Percentiles rank a stretch among this genome's conserved stretches.
Conservation (phyloP, 306 rosid species). For the Cercis canadensis region DNA sequence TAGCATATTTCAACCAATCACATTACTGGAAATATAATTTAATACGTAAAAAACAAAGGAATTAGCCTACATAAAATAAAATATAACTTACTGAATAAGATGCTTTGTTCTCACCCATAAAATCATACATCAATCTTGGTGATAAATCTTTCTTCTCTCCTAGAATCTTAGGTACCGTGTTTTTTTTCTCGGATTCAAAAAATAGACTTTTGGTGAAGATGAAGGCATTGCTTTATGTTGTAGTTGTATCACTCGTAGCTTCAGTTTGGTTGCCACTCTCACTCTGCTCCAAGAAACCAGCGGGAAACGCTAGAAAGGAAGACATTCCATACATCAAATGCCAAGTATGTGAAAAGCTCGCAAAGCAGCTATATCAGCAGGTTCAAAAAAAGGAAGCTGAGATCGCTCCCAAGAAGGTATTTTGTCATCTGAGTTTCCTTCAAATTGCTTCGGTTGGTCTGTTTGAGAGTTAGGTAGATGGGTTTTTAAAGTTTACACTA, state of each 20-base stretch:
- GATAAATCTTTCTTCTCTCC: too few species aligned
- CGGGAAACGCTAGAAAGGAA: conserved; percentile 71
- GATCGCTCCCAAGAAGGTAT: conserved; percentile 87
- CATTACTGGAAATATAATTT: conserved; percentile 26
- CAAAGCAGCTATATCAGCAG: conserved; percentile 69
- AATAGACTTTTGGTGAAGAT: conserved; percentile 41
- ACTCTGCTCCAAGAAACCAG: conserved; percentile 68
- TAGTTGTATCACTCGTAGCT: conserved; percentile 48
- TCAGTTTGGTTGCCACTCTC: conserved; percentile 61
- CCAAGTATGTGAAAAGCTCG: conserved; percentile 90
- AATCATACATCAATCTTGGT: background rate
- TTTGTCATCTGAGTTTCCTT: conserved; percentile 32
- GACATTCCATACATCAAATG: conserved; percentile 85
- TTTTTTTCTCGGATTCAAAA: conserved; percentile 7
- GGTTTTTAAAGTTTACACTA: conserved; percentile 16
- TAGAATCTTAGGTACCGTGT: conserved; percentile 10
- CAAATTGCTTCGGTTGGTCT: background rate
- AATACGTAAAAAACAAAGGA: background rate
- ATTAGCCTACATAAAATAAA: too few species aligned
- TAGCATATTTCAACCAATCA: conserved; percentile 54
- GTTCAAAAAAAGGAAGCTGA: conserved; percentile 75
- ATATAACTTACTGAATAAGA: background rate
- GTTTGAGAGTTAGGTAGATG: conserved; percentile 28
- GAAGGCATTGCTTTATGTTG: conserved; percentile 46
- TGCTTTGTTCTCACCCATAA: background rate